A percentile compares a stretch with the other conserved stretches of the same genome.
These are phyloP conservation scores for Ophiostoma ulmi DNA, from an alignment of 2,329 filamentous ascomycete species.

Conservation along the genomic window DNA sequence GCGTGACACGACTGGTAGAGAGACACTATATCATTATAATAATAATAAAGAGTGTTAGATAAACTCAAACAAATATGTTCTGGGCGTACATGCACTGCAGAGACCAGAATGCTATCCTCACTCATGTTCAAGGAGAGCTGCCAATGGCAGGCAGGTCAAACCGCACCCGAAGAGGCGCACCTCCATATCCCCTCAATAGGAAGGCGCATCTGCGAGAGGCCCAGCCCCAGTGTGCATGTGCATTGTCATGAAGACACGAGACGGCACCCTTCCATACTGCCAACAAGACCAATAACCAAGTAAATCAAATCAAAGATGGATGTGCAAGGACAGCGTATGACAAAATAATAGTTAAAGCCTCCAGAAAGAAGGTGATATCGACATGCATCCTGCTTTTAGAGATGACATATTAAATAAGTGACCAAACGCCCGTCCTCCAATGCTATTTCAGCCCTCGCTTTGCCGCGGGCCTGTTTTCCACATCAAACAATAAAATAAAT, in stretches of 20 bases:
- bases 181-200: background rate
- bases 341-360: too few species aligned
- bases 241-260: background rate
- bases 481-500: background rate
- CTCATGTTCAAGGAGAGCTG: background rate
- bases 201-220: background rate
- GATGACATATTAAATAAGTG: background rate
- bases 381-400: background rate
- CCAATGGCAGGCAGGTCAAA: background rate
- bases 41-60: background rate
- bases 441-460: background rate
- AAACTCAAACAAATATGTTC: background rate
- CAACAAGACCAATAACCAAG: background rate
- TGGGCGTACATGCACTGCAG: background rate
- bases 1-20: background rate
- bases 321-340: too few species aligned
- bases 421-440: slow-evolving; percentile 2
- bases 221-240: background rate
- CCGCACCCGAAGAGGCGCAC: background rate
- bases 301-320: background rate
- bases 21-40: background rate
- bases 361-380: background rate
- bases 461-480: background rate
- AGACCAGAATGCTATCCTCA: background rate
- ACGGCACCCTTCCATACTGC: background rate